Conservation (phyloP, 306 rosid species). For the Castanopsis chinensis region DNA sequence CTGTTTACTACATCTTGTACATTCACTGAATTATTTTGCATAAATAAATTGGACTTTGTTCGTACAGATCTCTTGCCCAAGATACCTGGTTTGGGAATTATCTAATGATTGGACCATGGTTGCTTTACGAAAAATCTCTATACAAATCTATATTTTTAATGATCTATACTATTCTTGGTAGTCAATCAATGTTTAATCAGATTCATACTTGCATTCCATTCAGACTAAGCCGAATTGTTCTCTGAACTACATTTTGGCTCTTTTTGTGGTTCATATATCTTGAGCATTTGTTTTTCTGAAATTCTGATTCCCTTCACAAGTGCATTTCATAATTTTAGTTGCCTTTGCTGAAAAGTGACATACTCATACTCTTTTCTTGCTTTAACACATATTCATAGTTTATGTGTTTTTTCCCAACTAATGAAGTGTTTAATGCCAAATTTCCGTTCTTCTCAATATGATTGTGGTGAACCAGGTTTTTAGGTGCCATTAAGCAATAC, state of each 20-base stretch:
- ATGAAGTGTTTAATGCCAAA: background rate
- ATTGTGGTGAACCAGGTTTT: constrained; percentile 72
- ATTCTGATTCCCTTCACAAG: background rate
- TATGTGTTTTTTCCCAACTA: background rate
- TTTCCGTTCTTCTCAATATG: constrained; percentile 18
- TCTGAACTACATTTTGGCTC: background rate
- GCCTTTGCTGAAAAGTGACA: constrained; percentile 9
- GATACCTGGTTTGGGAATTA: background rate
- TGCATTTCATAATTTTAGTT: constrained; percentile 4
- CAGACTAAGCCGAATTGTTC: background rate
- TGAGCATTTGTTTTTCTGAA: background rate
- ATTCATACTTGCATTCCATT: background rate
- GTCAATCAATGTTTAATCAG: background rate
- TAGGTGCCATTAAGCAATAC: constrained; percentile 99
- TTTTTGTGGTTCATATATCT: background rate
- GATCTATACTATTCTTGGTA: background rate
- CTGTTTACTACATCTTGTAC: background rate
- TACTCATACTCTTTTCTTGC: background rate
- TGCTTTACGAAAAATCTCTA: background rate
- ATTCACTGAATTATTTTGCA: background rate
- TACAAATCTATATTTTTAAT: background rate
- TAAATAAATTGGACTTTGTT: background rate
- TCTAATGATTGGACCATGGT: background rate
- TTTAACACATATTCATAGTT: background rate
- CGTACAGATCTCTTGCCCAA: background rate